Percentiles rank a stretch among this genome's conserved stretches.
Conservation (phyloP, 768 basidiomycete species). For the Phylloporus scabripes region DNA sequence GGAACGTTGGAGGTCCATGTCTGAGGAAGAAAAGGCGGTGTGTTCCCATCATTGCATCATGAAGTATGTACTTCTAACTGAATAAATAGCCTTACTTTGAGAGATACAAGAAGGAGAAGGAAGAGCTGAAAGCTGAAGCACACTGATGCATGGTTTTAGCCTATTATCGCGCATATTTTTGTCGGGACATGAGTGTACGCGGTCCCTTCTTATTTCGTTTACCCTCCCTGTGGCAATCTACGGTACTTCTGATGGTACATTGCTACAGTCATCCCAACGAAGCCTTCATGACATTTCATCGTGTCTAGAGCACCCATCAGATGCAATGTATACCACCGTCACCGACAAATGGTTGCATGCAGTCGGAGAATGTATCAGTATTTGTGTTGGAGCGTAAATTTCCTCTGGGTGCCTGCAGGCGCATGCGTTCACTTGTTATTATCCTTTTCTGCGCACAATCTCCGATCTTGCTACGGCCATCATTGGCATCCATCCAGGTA, state of each 20-base stretch:
- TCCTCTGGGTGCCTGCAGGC: neutral
- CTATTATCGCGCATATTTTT: neutral
- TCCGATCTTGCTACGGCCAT: neutral
- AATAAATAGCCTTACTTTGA: conserved; percentile 18
- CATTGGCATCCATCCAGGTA: neutral
- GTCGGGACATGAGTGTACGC: conserved; percentile 1
- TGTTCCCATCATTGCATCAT: neutral
- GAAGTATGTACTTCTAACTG: neutral
- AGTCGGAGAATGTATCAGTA: neutral
- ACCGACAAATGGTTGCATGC: neutral
- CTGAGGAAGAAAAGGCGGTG: conserved; percentile 30
- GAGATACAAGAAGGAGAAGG: conserved; percentile 10
- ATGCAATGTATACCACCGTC: conserved; percentile 3
- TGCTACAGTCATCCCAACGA: conserved; percentile 5
- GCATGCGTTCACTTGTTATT: neutral
- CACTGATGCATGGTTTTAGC: conserved; percentile 6
- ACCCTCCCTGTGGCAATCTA: neutral
- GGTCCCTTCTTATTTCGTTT: neutral
- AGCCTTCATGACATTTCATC: conserved; percentile 1
- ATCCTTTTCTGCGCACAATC: neutral
- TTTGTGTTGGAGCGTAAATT: neutral
- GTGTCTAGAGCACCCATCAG: neutral
- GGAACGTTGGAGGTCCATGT: conserved; percentile 29
- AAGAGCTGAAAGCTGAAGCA: conserved; percentile 8
- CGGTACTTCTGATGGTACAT: conserved; percentile 10